phyloP scores from a whole-genome alignment of 1,284 basidiomycete species.

The Chondrostereum purpureum region DNA sequence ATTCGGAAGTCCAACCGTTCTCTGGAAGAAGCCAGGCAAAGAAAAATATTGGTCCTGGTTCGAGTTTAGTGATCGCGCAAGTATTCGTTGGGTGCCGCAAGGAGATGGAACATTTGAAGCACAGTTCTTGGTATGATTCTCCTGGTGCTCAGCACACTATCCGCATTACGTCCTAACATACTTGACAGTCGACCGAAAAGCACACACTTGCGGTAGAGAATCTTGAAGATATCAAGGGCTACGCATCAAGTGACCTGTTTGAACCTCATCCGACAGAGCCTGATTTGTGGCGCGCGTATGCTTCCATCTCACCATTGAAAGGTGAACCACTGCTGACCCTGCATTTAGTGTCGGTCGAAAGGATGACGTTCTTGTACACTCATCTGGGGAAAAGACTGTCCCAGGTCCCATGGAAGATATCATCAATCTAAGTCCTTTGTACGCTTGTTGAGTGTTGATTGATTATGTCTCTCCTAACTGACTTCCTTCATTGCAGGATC shows the following conservation, averaged over 20 bases:
- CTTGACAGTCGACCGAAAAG: constrained; percentile 18
- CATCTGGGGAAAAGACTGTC: constrained; percentile 16
- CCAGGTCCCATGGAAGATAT: constrained; percentile 18
- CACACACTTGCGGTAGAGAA: constrained; percentile 25
- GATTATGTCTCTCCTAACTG: not conserved
- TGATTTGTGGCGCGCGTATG: constrained; percentile 30
- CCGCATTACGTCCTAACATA: not conserved
- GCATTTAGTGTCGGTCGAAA: constrained; percentile 13
- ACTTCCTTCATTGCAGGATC: constrained; percentile 20
- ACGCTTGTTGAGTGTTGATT: no score
- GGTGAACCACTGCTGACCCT: no score
- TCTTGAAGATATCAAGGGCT: constrained; percentile 24
- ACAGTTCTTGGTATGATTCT: constrained; percentile 21
- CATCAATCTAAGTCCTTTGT: constrained; percentile 13
- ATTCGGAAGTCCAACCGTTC: constrained; percentile 16
- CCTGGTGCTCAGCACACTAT: not conserved
- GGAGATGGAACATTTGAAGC: constrained; percentile 25
- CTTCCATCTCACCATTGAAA: not conserved
- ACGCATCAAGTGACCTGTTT: constrained; percentile 27
- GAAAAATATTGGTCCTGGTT: constrained; percentile 24
- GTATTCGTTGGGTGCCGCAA: constrained; percentile 22
- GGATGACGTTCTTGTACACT: constrained; percentile 17
- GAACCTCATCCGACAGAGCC: constrained; percentile 24
- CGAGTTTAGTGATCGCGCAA: constrained; percentile 16
- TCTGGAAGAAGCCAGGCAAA: constrained; percentile 7